Evolutionary conservation across 2,329 filamentous ascomycete genomes (phyloP), one percentile per base, ranked within the genome.

Genomic region (Orbilia blumenaviensis): DNA sequence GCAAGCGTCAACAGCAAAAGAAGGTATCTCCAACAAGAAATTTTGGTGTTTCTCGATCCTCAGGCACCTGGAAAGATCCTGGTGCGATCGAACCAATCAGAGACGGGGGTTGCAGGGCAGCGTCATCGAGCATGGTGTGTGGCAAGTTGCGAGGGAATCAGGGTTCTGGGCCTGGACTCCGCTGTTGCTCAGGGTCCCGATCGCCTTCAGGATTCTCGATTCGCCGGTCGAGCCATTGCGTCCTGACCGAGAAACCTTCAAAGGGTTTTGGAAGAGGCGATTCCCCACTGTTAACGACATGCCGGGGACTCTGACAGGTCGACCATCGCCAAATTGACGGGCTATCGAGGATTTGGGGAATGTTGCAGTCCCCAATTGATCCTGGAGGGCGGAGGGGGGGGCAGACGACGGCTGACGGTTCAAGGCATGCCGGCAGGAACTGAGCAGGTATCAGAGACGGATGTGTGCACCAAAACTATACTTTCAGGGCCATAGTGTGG

Each of bases 141-240:
- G 66, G 66, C 67, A 48, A 66, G 36, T 73, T 66, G 42, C 52
- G 42, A 66, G 69, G 38, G 25, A 41, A 66, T 44, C 50, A 52
- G 32, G 61, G 60, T 66, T 66, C 42, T 41, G 41, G 61, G 42
- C 46, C 27, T 50, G 42, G 42, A 46, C 50, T 9, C 14, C 29
- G 42, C 12, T 23, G 29, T 32, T 14, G 44, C 56, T 61, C 58
- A 75, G 63, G 71, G 63, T 68, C 71, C 60, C 69, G 69, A 75
- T 75, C 48, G 69, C 69, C 69, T 46, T 50, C 16, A 67, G 29
- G 44, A 62, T 67, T 56, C 62, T 75, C 69, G 69, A 75, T 75
- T 75, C 63, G 56, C 63, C 38, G 56, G 63, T 44, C 62, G 48
- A 58, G 50, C 16, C 42, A 72, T 64, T 72, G 67, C 62, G 56